Percentiles rank a stretch among this genome's conserved stretches.
Conservation (phyloP, 2,329 filamentous ascomycete genomes). For the Drechslera avenae region DNA sequence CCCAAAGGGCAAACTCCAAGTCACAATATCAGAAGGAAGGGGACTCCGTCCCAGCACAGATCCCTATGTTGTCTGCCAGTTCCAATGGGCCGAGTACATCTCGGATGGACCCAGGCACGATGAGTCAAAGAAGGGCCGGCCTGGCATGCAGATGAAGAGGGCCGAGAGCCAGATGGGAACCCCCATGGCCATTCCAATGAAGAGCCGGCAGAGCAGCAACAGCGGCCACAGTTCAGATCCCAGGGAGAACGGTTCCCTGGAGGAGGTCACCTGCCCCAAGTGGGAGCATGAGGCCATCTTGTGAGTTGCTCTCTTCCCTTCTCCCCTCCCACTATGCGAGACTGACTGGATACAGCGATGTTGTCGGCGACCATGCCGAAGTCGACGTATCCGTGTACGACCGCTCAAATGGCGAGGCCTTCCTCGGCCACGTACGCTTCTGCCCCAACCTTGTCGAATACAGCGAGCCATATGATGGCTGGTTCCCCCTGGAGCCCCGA, state of each 20-base stretch:
- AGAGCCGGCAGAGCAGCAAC: constrained; percentile 94
- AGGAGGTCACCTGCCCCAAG: constrained; percentile 78
- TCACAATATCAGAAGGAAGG: constrained; percentile 85
- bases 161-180: constrained; percentile 81
- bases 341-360: constrained; percentile 68
- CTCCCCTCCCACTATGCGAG: neutral
- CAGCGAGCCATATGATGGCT: constrained; percentile 75
- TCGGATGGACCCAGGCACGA: constrained; percentile 78
- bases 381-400: constrained; percentile 96
- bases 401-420: constrained; percentile 80
- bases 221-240: constrained; percentile 73
- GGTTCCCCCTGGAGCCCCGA: constrained; percentile 81
- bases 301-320: constrained; percentile 62
- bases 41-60: constrained; percentile 81
- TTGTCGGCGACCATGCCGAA: constrained; percentile 87
- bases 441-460: constrained; percentile 71
- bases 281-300: constrained; percentile 97
- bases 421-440: constrained; percentile 87
- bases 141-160: constrained; percentile 60
- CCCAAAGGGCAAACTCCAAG: constrained; percentile 84
- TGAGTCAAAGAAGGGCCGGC: constrained; percentile 52
- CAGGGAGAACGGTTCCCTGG: constrained; percentile 60
- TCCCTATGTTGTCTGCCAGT: constrained; percentile 95
- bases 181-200: constrained; percentile 95
- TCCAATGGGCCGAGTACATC: constrained; percentile 95